Base-by-base conservation (phyloP, 495 filamentous ascomycete genomes). In the Penicillium manginii region DNA sequence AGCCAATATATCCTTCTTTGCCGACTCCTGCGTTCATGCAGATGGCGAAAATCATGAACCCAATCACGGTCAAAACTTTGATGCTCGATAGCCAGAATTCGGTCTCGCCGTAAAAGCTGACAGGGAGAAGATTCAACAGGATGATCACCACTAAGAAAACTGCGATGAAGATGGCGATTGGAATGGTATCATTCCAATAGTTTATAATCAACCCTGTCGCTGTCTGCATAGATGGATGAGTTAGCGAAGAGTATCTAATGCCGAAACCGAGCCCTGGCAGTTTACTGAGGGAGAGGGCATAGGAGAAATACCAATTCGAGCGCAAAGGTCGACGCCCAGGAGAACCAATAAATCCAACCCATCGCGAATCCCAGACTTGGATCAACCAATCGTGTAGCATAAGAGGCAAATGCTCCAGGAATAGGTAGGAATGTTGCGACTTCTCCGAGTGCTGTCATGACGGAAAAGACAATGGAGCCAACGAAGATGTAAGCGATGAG, bases 381-480 rank as follows among this genome's bases (percentile, higher is more conserved):
- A 58, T 90, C 86, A 52, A 86, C 81, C 52, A 88, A 89, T 45
- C 87, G 79, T 19, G 85, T 79, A 45, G 84, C 85, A 70, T 87
- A 91, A 43, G 86, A 77, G 14, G 87, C 85, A 61, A 90, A 88
- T 18, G 86, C 82, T 51, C 88, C 88, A 8, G 87, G 81, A 17
- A 89, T 81, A 19, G 88, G 89, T 19, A 90, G 79, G 62, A 81
- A 90, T 12, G 87, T 86, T 12, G 86, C 82, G 83, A 91, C 87
- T 67, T 91, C 88, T 33, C 86, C 86, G n/a, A 74, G 64, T 11
- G 66, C 67, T 35, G 71, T 68, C 73, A 81, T 79, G 52, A 72
- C 82, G 29, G 83, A 62, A 62, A 75, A 84, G 19, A 85, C 82
- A 33, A 85, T 58, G 17, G 83, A 68, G 11, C 83, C 83, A 52